These are phyloP conservation scores for Aspergillus novoparasiticus DNA, from an alignment of 2,329 filamentous ascomycete species.

Conservation along the genomic window DNA sequence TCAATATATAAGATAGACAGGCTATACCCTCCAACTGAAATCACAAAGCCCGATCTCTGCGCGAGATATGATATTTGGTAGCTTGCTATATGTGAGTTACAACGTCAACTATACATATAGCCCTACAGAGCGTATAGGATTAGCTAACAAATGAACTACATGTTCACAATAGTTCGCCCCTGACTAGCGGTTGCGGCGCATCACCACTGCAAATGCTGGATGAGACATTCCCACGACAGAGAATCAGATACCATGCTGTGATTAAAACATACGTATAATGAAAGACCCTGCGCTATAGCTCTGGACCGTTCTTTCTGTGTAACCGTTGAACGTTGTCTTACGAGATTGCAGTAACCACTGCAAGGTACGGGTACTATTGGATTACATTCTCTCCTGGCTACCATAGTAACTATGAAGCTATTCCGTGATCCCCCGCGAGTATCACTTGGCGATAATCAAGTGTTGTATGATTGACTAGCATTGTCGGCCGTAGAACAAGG, in stretches of 20 bases:
- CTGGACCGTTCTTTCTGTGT: not conserved
- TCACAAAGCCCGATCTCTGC: not conserved
- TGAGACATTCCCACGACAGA: too few species aligned
- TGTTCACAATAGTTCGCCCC: too few species aligned
- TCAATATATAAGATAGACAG: not conserved
- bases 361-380: not conserved
- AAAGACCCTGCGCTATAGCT: too few species aligned
- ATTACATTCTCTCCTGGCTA: not conserved
- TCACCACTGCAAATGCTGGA: too few species aligned
- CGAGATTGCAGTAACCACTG: not conserved
- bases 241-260: too few species aligned
- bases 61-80: not conserved
- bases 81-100: too few species aligned
- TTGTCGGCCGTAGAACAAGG: not conserved
- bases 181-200: too few species aligned
- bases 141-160: too few species aligned
- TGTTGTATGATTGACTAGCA: not conserved
- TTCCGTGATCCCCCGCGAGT: not conserved
- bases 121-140: too few species aligned
- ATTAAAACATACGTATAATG: too few species aligned
- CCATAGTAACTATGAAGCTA: not conserved
- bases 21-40: not conserved
- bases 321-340: not conserved
- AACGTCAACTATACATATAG: too few species aligned
- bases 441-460: not conserved